These are phyloP conservation scores for Trichophyton mentagrophytes DNA, from an alignment of 2,329 filamentous ascomycete species.

Conservation along the genomic window DNA sequence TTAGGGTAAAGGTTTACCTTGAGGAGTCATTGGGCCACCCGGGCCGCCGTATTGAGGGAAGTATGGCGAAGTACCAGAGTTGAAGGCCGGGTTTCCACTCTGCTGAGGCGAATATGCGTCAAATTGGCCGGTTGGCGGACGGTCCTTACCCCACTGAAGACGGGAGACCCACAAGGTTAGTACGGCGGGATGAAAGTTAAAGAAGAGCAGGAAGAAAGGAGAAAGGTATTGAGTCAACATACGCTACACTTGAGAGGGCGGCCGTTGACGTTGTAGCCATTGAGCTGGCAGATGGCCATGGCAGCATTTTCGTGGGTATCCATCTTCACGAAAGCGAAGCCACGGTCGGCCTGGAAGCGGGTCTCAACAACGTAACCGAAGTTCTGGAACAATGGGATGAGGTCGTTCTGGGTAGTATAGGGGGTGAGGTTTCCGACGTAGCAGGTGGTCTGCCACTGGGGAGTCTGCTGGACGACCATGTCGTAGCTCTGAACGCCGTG, in stretches of 20 bases:
- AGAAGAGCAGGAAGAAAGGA: conserved; percentile 7
- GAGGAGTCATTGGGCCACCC: conserved; percentile 47
- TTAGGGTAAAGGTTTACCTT: conserved; percentile 29
- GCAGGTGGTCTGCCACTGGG: conserved; percentile 94
- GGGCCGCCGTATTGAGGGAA: conserved; percentile 89
- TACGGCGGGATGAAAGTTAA: conserved; percentile 7
- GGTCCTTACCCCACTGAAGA: conserved; percentile 91
- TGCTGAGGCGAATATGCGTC: conserved; percentile 78
- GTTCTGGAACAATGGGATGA: conserved; percentile 97
- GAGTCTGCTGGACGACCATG: conserved; percentile 89
- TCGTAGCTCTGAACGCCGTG: conserved; percentile 96
- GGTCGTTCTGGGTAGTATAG: conserved; percentile 91
- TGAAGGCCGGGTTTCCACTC: conserved; percentile 52
- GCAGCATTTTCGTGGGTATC: conserved; percentile 95
- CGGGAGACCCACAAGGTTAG: conserved; percentile 18
- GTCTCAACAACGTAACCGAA: conserved; percentile 97
- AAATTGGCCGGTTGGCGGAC: conserved; percentile 69
- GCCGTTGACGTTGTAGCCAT: conserved; percentile 95
- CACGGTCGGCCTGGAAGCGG: conserved; percentile 92
- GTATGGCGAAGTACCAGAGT: conserved; percentile 66
- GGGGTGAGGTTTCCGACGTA: conserved; percentile 97
- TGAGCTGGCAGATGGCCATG: conserved; percentile 96
- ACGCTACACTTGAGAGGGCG: conserved; percentile 97
- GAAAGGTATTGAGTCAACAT: conserved; percentile 37
- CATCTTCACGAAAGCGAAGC: conserved; percentile 99